phyloP scores from a whole-genome alignment of 2,329 filamentous ascomycete genomes.

The Diaporthe destruens region DNA sequence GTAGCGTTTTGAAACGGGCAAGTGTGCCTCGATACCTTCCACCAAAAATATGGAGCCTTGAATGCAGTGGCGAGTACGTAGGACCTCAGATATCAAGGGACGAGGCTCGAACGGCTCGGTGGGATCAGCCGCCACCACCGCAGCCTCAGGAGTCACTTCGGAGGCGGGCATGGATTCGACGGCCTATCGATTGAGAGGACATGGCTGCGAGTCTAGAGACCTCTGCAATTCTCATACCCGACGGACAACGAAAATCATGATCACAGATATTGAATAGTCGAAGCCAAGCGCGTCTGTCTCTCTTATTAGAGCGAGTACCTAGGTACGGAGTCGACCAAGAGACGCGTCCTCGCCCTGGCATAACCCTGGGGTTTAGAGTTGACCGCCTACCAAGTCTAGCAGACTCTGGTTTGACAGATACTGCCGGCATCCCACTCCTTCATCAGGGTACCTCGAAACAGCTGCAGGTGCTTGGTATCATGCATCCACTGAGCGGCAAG shows the following conservation, averaged over 20 bases:
- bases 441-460: slow-evolving; percentile 33
- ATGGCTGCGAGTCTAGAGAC: slow-evolving; percentile 24
- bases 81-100: slow-evolving; percentile 62
- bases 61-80: slow-evolving; percentile 62
- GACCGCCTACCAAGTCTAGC: slow-evolving; percentile 22
- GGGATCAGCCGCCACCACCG: slow-evolving; percentile 46
- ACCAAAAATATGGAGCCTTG: slow-evolving; percentile 64
- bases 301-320: background rate
- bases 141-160: slow-evolving; percentile 18
- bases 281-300: slow-evolving; percentile 14
- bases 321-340: background rate
- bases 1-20: slow-evolving; percentile 49
- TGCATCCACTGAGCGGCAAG: slow-evolving; percentile 9
- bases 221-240: background rate
- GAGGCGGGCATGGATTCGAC: slow-evolving; percentile 28
- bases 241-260: background rate
- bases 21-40: slow-evolving; percentile 44
- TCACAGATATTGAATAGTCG: background rate
- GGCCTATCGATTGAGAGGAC: slow-evolving; percentile 1
- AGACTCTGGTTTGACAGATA: background rate
- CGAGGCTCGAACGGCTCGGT: slow-evolving; percentile 47
- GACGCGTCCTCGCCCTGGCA: slow-evolving; percentile 27
- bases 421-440: slow-evolving; percentile 29
- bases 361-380: background rate
- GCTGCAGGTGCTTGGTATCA: slow-evolving; percentile 13